phyloP scores from a whole-genome alignment of 2,329 filamentous ascomycete species.

The Aspergillus caelatus region DNA sequence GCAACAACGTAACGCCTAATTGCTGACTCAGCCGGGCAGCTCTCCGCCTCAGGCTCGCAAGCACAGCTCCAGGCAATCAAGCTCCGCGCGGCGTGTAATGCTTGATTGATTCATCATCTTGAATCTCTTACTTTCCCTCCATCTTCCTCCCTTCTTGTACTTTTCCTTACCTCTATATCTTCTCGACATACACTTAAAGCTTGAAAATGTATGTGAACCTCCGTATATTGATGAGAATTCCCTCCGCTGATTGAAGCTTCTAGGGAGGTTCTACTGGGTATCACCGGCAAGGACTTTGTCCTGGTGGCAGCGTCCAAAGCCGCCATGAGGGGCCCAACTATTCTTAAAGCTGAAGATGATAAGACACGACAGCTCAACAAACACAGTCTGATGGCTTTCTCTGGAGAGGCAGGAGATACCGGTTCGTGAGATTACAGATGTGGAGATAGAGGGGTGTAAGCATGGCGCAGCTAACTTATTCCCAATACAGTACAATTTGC shows the following conservation, averaged over 20 bases:
- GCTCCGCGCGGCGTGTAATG: constrained; percentile 41
- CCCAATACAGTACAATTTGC: constrained; percentile 82
- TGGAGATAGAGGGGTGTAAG: neutral
- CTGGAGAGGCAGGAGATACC: constrained; percentile 94
- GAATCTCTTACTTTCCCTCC: constrained; percentile 23
- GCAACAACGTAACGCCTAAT: constrained; percentile 36
- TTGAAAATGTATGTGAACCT: neutral
- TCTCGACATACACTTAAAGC: neutral
- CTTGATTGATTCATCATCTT: constrained; percentile 22
- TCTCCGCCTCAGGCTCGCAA: constrained; percentile 29
- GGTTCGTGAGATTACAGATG: constrained; percentile 54
- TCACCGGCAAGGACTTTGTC: constrained; percentile 99
- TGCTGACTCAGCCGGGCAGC: constrained; percentile 39
- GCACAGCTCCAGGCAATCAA: constrained; percentile 43
- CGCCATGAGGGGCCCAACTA: constrained; percentile 93
- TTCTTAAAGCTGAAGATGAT: constrained; percentile 94
- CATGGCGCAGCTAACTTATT: constrained; percentile 17
- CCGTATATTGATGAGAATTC: constrained; percentile 4
- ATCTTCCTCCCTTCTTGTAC: constrained; percentile 18
- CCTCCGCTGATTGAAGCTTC: constrained; percentile 24
- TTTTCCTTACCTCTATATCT: neutral
- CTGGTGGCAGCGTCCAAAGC: constrained; percentile 97
- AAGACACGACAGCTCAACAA: constrained; percentile 93
- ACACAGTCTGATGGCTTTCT: constrained; percentile 92
- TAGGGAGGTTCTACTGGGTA: constrained; percentile 97